Evolutionary conservation across 306 rosid species (phyloP).

Genomic region (Vigna angularis): DNA sequence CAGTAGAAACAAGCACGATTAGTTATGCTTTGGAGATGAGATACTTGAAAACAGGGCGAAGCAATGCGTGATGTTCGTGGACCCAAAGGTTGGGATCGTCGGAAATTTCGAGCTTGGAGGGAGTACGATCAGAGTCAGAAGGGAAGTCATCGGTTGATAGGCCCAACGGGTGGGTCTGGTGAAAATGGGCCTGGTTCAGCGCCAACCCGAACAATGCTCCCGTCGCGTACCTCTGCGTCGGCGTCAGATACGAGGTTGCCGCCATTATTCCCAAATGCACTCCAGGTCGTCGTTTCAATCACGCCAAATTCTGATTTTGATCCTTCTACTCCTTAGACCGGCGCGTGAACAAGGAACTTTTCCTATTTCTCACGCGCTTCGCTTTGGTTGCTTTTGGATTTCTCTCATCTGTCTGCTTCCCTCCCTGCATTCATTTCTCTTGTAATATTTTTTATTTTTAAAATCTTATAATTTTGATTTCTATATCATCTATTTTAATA

Average conservation of each 20-base stretch:
- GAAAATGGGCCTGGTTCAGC: constrained; percentile 74
- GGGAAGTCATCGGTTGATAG: constrained; percentile 34
- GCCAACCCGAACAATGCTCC: constrained; percentile 75
- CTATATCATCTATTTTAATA: too few species aligned
- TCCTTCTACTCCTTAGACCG: neutral
- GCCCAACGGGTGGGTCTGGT: constrained; percentile 69
- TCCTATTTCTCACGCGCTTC: neutral
- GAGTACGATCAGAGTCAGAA: constrained; percentile 32
- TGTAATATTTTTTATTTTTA: too few species aligned
- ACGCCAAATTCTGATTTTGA: constrained; percentile 13
- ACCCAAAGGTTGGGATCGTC: constrained; percentile 79
- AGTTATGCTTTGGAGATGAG: neutral
- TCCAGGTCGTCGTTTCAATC: neutral
- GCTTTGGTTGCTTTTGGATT: neutral
- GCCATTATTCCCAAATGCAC: constrained; percentile 15
- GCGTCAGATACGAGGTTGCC: constrained; percentile 61
- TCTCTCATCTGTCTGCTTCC: neutral
- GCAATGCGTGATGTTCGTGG: constrained; percentile 61
- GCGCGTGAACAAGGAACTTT: neutral
- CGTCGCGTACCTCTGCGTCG: constrained; percentile 78
- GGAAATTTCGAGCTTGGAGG: constrained; percentile 55
- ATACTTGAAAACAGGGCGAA: constrained; percentile 75
- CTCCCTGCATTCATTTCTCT: too few species aligned
- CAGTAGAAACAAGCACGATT: too few species aligned
- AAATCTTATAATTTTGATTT: too few species aligned